Conservation (phyloP, 2,329 filamentous ascomycete genomes). For the Laburnicola sp. region DNA sequence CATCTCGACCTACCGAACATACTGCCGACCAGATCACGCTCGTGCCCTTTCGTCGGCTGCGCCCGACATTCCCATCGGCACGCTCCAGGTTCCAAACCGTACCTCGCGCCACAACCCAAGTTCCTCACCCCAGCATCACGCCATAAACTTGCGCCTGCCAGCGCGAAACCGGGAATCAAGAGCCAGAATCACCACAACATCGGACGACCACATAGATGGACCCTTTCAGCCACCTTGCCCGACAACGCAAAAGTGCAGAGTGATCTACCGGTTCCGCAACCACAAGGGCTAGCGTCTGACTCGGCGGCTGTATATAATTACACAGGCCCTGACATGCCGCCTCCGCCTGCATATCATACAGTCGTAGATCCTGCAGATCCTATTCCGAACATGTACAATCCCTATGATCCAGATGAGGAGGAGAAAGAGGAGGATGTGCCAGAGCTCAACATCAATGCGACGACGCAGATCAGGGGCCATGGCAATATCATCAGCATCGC, state of each 20-base stretch:
- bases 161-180: slow-evolving; percentile 13
- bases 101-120: slow-evolving; percentile 17
- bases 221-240: slow-evolving; percentile 21
- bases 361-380: slow-evolving; percentile 28
- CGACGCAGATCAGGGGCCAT: slow-evolving; percentile 38
- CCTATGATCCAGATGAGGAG: slow-evolving; percentile 25
- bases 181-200: slow-evolving; percentile 10
- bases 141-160: slow-evolving; percentile 28
- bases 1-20: slow-evolving; percentile 1
- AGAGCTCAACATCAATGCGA: slow-evolving; percentile 42
- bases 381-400: slow-evolving; percentile 23
- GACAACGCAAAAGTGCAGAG: slow-evolving; percentile 27
- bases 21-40: slow-evolving; percentile 8
- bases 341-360: slow-evolving; percentile 38
- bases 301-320: not conserved
- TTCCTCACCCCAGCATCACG: slow-evolving; percentile 38
- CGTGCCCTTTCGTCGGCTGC: not conserved
- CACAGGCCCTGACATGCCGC: slow-evolving; percentile 19
- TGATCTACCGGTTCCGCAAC: slow-evolving; percentile 8
- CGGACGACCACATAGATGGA: slow-evolving; percentile 21
- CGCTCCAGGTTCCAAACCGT: not conserved
- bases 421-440: slow-evolving; percentile 16
- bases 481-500: slow-evolving; percentile 41
- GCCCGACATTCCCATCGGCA: not conserved
- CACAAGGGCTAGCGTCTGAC: slow-evolving; percentile 1